These are phyloP conservation scores for Daldinia eschscholtzii DNA, from an alignment of 2,329 filamentous ascomycete genomes.

Conservation along the genomic window DNA sequence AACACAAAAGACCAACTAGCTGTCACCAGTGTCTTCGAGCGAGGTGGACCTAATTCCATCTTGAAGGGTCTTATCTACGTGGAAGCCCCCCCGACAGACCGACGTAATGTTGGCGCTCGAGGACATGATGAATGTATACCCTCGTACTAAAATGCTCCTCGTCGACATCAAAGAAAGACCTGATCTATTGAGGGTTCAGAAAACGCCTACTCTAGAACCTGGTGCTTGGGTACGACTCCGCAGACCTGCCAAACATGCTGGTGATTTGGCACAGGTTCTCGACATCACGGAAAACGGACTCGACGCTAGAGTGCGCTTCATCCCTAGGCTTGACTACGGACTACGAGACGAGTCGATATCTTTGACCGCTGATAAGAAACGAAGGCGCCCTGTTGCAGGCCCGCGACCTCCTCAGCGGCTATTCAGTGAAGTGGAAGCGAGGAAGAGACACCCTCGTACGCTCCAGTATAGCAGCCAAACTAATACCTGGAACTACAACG, in stretches of 20 bases:
- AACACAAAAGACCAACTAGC: conserved; percentile 83
- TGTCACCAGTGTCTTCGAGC: conserved; percentile 93
- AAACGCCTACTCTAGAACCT: conserved; percentile 85
- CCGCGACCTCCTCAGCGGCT: conserved; percentile 86
- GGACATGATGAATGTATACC: conserved; percentile 89
- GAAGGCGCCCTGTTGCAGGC: conserved; percentile 77
- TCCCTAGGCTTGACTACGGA: conserved; percentile 93
- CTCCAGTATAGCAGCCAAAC: conserved; percentile 77
- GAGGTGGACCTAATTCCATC: conserved; percentile 78
- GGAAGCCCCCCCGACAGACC: conserved; percentile 86
- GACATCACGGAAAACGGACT: conserved; percentile 94
- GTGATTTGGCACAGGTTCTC: conserved; percentile 91
- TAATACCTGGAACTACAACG: conserved; percentile 86
- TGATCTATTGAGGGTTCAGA: conserved; percentile 89
- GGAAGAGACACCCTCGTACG: conserved; percentile 81
- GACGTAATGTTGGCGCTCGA: conserved; percentile 88
- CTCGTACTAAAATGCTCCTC: conserved; percentile 85
- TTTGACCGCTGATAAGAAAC: conserved; percentile 73
- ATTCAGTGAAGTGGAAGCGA: conserved; percentile 93
- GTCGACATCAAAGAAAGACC: conserved; percentile 98
- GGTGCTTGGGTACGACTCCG: conserved; percentile 93
- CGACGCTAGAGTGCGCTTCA: conserved; percentile 86
- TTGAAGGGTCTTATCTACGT: conserved; percentile 98
- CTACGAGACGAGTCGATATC: conserved; percentile 78
- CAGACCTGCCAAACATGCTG: conserved; percentile 82